A percentile compares a stretch with the other conserved stretches of the same genome.
These are phyloP conservation scores for Zasmidium cellare DNA, from an alignment of 2,329 filamentous ascomycete genomes.

Conservation along the genomic window DNA sequence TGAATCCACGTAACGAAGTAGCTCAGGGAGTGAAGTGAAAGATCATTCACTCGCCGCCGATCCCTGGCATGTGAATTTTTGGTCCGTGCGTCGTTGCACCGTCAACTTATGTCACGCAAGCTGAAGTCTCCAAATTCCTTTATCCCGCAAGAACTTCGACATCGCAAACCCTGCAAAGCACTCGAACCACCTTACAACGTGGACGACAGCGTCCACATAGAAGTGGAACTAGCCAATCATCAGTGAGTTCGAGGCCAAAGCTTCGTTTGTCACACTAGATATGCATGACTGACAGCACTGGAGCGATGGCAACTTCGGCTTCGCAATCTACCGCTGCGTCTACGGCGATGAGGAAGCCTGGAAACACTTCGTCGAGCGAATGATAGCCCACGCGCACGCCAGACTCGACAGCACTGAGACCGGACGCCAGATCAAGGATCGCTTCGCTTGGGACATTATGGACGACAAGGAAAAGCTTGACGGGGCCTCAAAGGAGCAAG, in stretches of 20 bases:
- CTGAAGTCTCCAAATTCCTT: too few relatives aligned
- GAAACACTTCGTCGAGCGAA: not conserved
- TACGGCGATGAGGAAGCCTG: conserved; percentile 7
- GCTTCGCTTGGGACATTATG: conserved; percentile 2
- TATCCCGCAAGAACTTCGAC: not conserved
- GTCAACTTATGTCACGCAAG: not conserved
- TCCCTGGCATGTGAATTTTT: not conserved
- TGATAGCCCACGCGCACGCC: not conserved
- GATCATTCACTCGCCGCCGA: not conserved
- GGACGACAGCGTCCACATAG: not conserved
- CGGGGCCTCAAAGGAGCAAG: not conserved
- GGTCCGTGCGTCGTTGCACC: not conserved
- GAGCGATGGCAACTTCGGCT: conserved; percentile 7
- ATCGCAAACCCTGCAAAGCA: not conserved
- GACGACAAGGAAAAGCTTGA: conserved; percentile 5
- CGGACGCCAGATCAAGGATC: not conserved
- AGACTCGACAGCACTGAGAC: not conserved
- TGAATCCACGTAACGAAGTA: not conserved
- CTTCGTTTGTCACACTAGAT: not conserved
- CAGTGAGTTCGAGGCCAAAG: not conserved
- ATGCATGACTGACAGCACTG: not conserved
- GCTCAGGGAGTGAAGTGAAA: not conserved
- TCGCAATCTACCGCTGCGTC: conserved; percentile 6
- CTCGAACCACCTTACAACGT: not conserved
- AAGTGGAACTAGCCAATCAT: not conserved